phyloP scores from a whole-genome alignment of 139 green algal genomes.

The Nannochloris sp. region DNA sequence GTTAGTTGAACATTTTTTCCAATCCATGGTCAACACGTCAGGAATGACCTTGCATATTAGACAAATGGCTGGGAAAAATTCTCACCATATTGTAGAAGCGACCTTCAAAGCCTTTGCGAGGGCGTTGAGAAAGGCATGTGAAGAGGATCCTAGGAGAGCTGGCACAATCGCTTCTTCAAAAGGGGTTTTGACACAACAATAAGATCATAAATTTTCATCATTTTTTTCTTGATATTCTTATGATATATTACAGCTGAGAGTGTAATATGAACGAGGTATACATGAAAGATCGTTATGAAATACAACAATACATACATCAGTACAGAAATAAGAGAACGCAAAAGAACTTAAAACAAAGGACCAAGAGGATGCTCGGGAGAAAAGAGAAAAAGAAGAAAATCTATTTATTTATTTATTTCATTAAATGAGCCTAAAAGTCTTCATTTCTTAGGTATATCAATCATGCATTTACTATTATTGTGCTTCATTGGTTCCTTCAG shows the following conservation, averaged over 20 bases:
- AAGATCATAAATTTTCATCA: constrained; percentile 1
- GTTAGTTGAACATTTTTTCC: constrained; percentile 97
- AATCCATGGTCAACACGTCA: constrained; percentile 86
- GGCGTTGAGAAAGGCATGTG: constrained; percentile 78
- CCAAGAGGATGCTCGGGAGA: too few species aligned
- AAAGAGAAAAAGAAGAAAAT: too few species aligned
- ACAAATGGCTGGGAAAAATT: constrained; percentile 86
- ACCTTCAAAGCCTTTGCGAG: constrained; percentile 99
- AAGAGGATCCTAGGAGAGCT: constrained; percentile 72
- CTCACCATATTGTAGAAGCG: constrained; percentile 98
- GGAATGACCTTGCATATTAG: constrained; percentile 90
- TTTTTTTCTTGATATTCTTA: background rate
- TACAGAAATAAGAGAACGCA: too few species aligned
- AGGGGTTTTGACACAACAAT: constrained; percentile 88
- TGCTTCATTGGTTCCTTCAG: too few species aligned
- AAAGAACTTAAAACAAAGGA: too few species aligned
- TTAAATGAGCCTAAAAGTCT: too few species aligned
- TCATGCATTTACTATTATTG: too few species aligned
- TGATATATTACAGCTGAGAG: constrained; percentile 1
- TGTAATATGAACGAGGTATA: too few species aligned
- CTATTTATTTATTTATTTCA: too few species aligned
- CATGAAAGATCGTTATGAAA: too few species aligned
- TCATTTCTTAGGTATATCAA: too few species aligned
- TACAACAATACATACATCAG: too few species aligned
- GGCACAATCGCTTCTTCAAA: constrained; percentile 82